Base-by-base conservation (phyloP, 805 yeast species). In the Ogataea siamensis region DNA sequence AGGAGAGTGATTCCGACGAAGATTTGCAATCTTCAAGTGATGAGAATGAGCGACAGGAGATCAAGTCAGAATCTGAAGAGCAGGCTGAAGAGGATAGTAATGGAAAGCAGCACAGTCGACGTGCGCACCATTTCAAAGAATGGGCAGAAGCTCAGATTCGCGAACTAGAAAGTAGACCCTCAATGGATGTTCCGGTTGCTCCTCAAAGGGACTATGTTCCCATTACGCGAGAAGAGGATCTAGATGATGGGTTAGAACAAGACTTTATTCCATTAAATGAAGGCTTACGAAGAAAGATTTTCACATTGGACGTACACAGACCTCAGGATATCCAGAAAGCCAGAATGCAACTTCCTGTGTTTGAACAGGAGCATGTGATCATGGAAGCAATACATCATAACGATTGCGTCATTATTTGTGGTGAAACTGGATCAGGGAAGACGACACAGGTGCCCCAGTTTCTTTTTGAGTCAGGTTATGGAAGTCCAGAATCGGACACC, bases 371-470 rank as follows among this genome's bases (percentile, higher is more conserved):
- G 55, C 95, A 87, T 58, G 70, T 79, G 39, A 85, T 93, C 34
- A 87, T 93, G 97, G 99, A 93, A 58, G 95, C 96, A 1, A 76
- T 93, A 34, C 86, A 85, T 57, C 94, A 91, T 54, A 85, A 91
- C 55, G 96, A 89, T 53, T 83, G 91, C 43, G 79, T 89, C 0
- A 82, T 93, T 10, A 72, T 93, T 17, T 91, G 97, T 66, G 99
- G 99, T 70, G 98, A 89, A 53, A 93, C 99, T 1, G 99, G 99
- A 52, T 88, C 97, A 2, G 99, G 99, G 63, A 93, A 93, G 60
- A 93, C 99, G 1, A 93, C 99, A 0, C 99, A 93, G 63, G 89
- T 93, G 5, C 99, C 99, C 0, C 99, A 93, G 58, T 93, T 93
- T 54, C 63, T 93, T 30, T 87, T 80, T 55, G 99, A 93, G 62